phyloP scores from a whole-genome alignment of 108 stramenopile species.

The Craspedostauros australis region DNA sequence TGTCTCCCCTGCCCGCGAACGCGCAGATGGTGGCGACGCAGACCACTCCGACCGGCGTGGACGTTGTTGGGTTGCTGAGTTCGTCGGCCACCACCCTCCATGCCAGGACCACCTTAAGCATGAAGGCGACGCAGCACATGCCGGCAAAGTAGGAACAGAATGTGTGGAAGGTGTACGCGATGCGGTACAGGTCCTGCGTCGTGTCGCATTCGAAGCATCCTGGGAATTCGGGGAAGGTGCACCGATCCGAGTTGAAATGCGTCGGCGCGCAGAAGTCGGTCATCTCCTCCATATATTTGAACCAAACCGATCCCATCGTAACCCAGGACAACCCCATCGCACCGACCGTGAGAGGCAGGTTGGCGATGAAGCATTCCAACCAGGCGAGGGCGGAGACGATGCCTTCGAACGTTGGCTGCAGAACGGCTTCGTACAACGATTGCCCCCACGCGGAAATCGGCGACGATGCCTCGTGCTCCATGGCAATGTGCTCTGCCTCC shows the following conservation, averaged over 20 bases:
- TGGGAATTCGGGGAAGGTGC: slow-evolving; percentile 31
- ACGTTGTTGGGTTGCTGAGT: slow-evolving; percentile 50
- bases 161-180: slow-evolving; percentile 22
- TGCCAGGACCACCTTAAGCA: slow-evolving; percentile 33
- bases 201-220: slow-evolving; percentile 50
- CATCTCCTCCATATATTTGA: slow-evolving; percentile 47
- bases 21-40: slow-evolving; percentile 54
- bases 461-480: not conserved
- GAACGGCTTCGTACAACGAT: not conserved
- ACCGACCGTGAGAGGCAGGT: slow-evolving; percentile 43
- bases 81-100: slow-evolving; percentile 47
- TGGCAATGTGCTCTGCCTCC: not conserved
- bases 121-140: slow-evolving; percentile 21
- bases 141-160: slow-evolving; percentile 40
- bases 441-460: not conserved
- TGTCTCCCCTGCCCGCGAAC: slow-evolving; percentile 37
- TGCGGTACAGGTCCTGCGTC: slow-evolving; percentile 2
- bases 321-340: slow-evolving; percentile 43
- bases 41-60: slow-evolving; percentile 48
- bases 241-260: slow-evolving; percentile 1
- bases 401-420: not conserved
- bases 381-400: not conserved
- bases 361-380: slow-evolving; percentile 34
- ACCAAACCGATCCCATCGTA: slow-evolving; percentile 51
- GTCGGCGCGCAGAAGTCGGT: slow-evolving; percentile 17